Evolutionary conservation across 257 asterid species (phyloP), one percentile per base, ranked within the genome.

Genomic region (Henckelia pumila): DNA sequence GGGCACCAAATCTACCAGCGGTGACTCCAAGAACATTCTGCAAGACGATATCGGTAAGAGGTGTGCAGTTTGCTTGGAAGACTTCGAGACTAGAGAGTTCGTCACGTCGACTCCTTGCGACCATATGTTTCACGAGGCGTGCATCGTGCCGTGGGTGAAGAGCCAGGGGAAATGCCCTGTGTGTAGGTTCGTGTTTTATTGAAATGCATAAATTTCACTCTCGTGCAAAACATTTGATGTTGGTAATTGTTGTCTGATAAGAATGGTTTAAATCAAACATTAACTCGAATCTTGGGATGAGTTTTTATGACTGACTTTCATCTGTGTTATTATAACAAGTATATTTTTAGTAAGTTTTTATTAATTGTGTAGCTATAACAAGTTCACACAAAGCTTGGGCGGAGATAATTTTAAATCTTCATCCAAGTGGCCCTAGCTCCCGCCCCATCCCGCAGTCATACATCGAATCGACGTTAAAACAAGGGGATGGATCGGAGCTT

Each of bases 71-170:
- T 93, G 97, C 76, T 75, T 93, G 73, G 98, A 93, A 10, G 98
- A 93, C 78, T 93, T 93, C 69, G 87, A 78, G 72, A 66, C 87
- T 6, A 84, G 73, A 56, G 82, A 88, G 69, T 72, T 77, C 20
- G 89, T 93, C 62, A 88, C 85, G 7, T 52, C 79, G 11, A 89
- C 98, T 16, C 96, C 98, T 0, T 89, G 98, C 82, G 73, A 76
- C 40, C 98, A 93, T 69, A 86, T 93, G 96, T 93, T 93, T 64
- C 98, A 93, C 21, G 96, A 86, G 65, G 96, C 86, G 2, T 93
- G 98, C 75, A 93, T 93, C 23, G 85, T 85, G 50, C 96, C 96
- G 2, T 92, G 98, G 98, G 93, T 87, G 55, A 89, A 77, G 80
- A 86, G 72, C 40, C 25, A 67, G 37, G 49, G 47, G 55, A 32